These are phyloP conservation scores for Phytophthora cactorum DNA, from an alignment of 352 stramenopile species.

Conservation along the genomic window DNA sequence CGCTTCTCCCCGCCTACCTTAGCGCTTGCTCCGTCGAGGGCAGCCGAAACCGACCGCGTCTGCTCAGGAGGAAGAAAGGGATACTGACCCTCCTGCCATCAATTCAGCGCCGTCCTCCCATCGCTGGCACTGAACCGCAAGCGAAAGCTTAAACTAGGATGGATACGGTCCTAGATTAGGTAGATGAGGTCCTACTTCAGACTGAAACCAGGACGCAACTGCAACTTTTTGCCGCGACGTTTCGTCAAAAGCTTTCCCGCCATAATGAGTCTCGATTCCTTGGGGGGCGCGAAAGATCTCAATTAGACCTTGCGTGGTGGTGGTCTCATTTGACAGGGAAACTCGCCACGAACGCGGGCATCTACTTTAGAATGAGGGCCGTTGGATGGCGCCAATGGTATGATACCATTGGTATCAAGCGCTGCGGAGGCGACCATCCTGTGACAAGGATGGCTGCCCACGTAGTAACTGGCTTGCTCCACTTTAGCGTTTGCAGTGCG, in stretches of 20 bases:
- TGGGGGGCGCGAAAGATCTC: neutral
- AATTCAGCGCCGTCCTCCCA: slow-evolving; percentile 17
- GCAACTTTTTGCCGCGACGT: slow-evolving; percentile 16
- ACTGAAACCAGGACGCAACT: slow-evolving; percentile 7
- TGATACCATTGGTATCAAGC: neutral
- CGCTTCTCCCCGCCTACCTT: slow-evolving; percentile 2
- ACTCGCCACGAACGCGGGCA: slow-evolving; percentile 9
- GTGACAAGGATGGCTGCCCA: neutral
- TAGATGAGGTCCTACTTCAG: neutral
- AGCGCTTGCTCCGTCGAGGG: slow-evolving; percentile 3
- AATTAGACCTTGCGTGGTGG: neutral
- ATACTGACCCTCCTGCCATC: slow-evolving; percentile 29
- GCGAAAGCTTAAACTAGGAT: slow-evolving; percentile 1
- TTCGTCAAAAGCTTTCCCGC: neutral
- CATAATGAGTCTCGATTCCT: neutral
- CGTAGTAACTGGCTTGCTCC: neutral
- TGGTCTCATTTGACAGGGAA: slow-evolving; percentile 8
- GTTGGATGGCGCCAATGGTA: slow-evolving; percentile 4
- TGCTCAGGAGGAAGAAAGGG: slow-evolving; percentile 30
- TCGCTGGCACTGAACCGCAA: neutral
- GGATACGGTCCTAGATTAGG: slow-evolving; percentile 2
- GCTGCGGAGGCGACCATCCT: slow-evolving; percentile 5
- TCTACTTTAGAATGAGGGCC: slow-evolving; percentile 18
- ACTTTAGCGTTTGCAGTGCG: no score
- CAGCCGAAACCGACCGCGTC: slow-evolving; percentile 8